Base-by-base conservation (phyloP, 768 basidiomycete genomes). In the Kwoniella newhampshirensis region DNA sequence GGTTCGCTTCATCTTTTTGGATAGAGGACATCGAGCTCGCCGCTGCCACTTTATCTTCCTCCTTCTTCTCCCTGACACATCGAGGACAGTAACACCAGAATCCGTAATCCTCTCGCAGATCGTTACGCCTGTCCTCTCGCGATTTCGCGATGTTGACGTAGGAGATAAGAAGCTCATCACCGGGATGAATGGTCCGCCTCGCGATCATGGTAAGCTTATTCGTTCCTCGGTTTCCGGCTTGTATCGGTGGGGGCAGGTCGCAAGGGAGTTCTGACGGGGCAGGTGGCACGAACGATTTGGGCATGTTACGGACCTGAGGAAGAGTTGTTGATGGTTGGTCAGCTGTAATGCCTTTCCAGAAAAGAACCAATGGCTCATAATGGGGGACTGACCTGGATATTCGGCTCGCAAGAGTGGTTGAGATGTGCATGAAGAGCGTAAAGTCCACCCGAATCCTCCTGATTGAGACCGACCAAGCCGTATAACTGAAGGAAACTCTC, bases 381-480 rank as follows among this genome's bases (percentile, higher is more conserved):
- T 23, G 17, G n/a, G 27, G 12, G 27, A 5, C 2, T 11, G 25
- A 88, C 85, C 17, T 88, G 87, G 45, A 86, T 65, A 74, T 90
- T 93, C 0, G 91, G 89, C 17, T 78, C 74, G 75, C 91, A 96
- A 6, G 82, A 82, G 74, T 96, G 91, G 75, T 94, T 96, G 27
- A 93, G 75, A 64, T 92, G 88, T 1, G 90, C 87, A 72, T 93
- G 90, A 4, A 92, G 81, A 20, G 81, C 82, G 77, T 92, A 94
- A 9, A 94, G 79, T 1, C 90, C 91, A 2, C 89, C 90, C 52
- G 91, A 88, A 1, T 86, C 83, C 77, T 92, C 91, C 48, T 91
- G 79, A 68, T 91, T 92, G 23, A 92, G 81, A 59, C 83, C 87
- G 84, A 89, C 89, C 41, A 85, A 81, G 2, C 89, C 87, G 30